A percentile compares a stretch with the other conserved stretches of the same genome.
Evolutionary conservation across 2,329 filamentous ascomycete genomes (phyloP).

Genomic region (Fusarium devonianum): DNA sequence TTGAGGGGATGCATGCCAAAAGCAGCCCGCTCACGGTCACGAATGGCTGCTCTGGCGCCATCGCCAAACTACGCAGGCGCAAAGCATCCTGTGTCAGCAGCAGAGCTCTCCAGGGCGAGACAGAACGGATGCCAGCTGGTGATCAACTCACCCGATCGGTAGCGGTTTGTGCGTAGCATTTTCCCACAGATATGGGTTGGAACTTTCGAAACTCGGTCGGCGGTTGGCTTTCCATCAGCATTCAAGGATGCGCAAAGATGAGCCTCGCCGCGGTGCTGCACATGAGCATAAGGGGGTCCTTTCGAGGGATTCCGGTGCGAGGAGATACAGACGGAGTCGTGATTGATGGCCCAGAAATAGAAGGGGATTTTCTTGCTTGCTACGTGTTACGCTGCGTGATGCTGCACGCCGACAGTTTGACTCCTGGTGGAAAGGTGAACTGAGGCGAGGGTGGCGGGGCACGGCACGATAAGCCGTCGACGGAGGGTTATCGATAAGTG

Average conservation of each 20-base stretch:
- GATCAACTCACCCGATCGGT: constrained; percentile 46
- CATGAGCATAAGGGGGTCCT: constrained; percentile 23
- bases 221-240: constrained; percentile 40
- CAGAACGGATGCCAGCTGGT: not conserved
- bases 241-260: constrained; percentile 28
- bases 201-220: constrained; percentile 30
- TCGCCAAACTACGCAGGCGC: constrained; percentile 46
- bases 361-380: constrained; percentile 5
- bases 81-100: constrained; percentile 17
- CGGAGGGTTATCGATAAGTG: constrained; percentile 32
- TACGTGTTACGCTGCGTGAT: constrained; percentile 18
- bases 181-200: constrained; percentile 45
- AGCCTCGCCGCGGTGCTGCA: constrained; percentile 30
- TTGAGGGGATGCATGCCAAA: constrained; percentile 35
- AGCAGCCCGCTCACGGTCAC: constrained; percentile 46
- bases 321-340: not conserved
- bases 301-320: not conserved
- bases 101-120: not conserved
- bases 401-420: constrained; percentile 13
- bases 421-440: constrained; percentile 19
- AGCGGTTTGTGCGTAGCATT: constrained; percentile 49
- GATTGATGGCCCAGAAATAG: not conserved
- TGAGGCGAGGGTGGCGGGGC: constrained; percentile 29
- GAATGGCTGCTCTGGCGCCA: constrained; percentile 44
- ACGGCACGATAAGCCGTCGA: constrained; percentile 6